Conservation (phyloP, 2,329 filamentous ascomycete genomes). For the Sclerotinia subarctica region DNA sequence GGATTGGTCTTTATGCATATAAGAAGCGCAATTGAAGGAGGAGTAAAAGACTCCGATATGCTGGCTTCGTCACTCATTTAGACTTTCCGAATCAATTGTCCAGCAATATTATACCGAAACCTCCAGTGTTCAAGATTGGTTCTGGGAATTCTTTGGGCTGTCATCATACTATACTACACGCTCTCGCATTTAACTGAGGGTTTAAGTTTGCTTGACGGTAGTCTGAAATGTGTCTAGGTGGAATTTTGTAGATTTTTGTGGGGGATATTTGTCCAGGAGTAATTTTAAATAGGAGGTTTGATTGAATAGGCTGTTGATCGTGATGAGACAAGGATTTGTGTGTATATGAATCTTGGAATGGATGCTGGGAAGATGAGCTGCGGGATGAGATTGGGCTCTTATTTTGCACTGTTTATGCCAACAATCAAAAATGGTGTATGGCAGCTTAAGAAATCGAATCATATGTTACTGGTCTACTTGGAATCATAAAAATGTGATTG, state of each 20-base stretch:
- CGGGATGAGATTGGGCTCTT: not conserved
- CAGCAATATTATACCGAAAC: too few relatives aligned
- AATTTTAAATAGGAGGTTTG: not conserved
- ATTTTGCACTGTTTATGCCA: not conserved
- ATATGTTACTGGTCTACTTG: not conserved
- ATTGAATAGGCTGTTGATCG: not conserved
- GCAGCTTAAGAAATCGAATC: not conserved
- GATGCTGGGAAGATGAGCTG: not conserved
- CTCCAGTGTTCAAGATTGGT: not conserved
- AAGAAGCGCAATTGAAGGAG: too few relatives aligned
- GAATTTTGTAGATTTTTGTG: not conserved
- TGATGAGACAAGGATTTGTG: not conserved
- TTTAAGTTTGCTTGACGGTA: too few relatives aligned
- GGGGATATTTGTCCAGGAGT: not conserved
- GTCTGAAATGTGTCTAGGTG: too few relatives aligned
- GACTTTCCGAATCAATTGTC: not conserved
- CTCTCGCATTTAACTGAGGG: too few relatives aligned
- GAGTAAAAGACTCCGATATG: too few relatives aligned
- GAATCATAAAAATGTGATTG: not conserved
- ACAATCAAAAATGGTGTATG: not conserved
- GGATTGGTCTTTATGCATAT: too few relatives aligned
- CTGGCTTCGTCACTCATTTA: too few relatives aligned
- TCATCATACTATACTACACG: too few relatives aligned
- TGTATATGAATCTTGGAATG: not conserved
- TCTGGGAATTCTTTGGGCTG: not conserved